These are phyloP conservation scores for Phytophthora multivora DNA, from an alignment of 352 stramenopile species.

Conservation along the genomic window DNA sequence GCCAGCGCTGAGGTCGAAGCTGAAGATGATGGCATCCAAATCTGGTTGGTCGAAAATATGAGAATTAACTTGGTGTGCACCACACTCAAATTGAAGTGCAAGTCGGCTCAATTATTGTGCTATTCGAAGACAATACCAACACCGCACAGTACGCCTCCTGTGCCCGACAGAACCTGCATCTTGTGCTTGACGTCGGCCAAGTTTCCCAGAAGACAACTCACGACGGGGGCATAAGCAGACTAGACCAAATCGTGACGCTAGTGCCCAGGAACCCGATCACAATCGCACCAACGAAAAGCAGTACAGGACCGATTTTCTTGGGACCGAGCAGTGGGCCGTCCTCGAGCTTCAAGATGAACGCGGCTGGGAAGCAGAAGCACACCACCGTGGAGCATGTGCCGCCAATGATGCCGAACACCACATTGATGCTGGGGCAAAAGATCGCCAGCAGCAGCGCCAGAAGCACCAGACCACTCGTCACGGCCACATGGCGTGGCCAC, in stretches of 20 bases:
- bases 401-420: constrained; percentile 87
- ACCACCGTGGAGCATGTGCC: constrained; percentile 84
- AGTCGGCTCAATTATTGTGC: background rate
- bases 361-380: constrained; percentile 83
- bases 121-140: too few relatives aligned
- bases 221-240: constrained; percentile 33
- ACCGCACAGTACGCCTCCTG: too few relatives aligned
- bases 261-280: constrained; percentile 76
- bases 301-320: constrained; percentile 77
- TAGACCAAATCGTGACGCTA: constrained; percentile 78
- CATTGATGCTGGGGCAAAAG: constrained; percentile 87
- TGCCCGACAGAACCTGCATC: too few relatives aligned
- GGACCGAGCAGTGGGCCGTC: constrained; percentile 65
- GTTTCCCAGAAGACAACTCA: background rate
- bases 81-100: constrained; percentile 18
- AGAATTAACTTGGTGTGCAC: constrained; percentile 2
- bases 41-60: constrained; percentile 1
- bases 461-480: constrained; percentile 68
- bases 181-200: too few relatives aligned
- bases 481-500: constrained; percentile 58
- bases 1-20: constrained; percentile 3
- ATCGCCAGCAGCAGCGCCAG: constrained; percentile 77
- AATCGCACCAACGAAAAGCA: constrained; percentile 72
- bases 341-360: constrained; percentile 88
- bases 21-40: constrained; percentile 23